These are phyloP conservation scores for Rugonectria rugulosa DNA, from an alignment of 2,329 filamentous ascomycete species.

Conservation along the genomic window DNA sequence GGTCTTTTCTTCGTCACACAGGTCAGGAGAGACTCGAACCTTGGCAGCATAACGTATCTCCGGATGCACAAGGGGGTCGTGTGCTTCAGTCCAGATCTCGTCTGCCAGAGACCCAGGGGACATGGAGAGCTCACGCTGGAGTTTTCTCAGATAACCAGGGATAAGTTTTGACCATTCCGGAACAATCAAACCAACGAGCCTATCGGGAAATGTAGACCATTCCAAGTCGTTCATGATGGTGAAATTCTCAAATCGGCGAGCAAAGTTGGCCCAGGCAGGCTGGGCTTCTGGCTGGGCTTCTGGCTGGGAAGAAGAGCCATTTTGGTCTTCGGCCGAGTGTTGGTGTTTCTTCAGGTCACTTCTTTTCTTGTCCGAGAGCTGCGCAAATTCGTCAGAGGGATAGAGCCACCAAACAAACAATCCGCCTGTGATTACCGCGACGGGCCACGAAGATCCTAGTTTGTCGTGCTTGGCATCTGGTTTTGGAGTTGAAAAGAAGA, in stretches of 20 bases:
- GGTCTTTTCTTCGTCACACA: slow-evolving; percentile 83
- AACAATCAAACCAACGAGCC: slow-evolving; percentile 74
- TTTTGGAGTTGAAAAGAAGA: slow-evolving; percentile 26
- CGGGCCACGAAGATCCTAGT: slow-evolving; percentile 39
- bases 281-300: slow-evolving; percentile 41
- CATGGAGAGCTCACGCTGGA: slow-evolving; percentile 88
- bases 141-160: slow-evolving; percentile 79
- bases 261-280: slow-evolving; percentile 58
- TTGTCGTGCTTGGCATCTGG: slow-evolving; percentile 30
- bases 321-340: slow-evolving; percentile 25
- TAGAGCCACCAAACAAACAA: slow-evolving; percentile 54
- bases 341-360: slow-evolving; percentile 14
- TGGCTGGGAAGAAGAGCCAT: slow-evolving; percentile 12
- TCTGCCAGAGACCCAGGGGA: slow-evolving; percentile 87
- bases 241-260: slow-evolving; percentile 59
- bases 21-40: slow-evolving; percentile 80
- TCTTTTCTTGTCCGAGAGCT: slow-evolving; percentile 39
- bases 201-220: slow-evolving; percentile 62
- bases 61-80: slow-evolving; percentile 82
- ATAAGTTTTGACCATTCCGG: slow-evolving; percentile 84
- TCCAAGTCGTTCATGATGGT: slow-evolving; percentile 62
- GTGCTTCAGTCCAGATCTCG: slow-evolving; percentile 92
- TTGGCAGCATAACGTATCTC: slow-evolving; percentile 84
- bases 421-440: slow-evolving; percentile 45
- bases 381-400: slow-evolving; percentile 52